Evolutionary conservation across 2,329 filamentous ascomycete genomes (phyloP).

Genomic region (Microthyrium microscopicum): DNA sequence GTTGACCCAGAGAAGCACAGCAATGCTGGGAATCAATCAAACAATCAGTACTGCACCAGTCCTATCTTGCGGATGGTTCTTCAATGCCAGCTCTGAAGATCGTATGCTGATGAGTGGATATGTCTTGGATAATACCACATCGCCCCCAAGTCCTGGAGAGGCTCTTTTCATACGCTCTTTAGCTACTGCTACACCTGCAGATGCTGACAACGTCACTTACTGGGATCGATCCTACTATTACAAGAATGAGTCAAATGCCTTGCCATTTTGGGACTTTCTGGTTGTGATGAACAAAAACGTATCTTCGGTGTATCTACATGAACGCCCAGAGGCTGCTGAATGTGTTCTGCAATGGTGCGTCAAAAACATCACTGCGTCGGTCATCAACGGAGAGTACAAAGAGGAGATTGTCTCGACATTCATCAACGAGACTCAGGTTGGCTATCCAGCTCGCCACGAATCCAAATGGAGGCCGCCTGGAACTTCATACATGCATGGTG

Average conservation of each 20-base stretch:
- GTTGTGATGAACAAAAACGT: too few species aligned
- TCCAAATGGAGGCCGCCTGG: not conserved
- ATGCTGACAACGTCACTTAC: too few species aligned
- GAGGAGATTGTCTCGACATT: constrained; percentile 10
- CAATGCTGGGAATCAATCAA: constrained; percentile 8
- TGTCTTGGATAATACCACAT: not conserved
- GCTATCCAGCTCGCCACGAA: not conserved
- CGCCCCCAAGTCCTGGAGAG: not conserved
- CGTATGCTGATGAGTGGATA: constrained; percentile 8
- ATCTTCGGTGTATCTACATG: constrained; percentile 4
- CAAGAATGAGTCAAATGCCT: too few species aligned
- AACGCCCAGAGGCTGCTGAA: constrained; percentile 1
- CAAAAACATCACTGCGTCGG: constrained; percentile 14
- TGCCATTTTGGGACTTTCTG: not conserved
- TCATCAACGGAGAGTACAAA: constrained; percentile 10
- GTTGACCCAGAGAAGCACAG: not conserved
- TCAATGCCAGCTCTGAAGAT: constrained; percentile 7
- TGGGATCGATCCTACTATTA: too few species aligned
- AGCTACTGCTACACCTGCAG: not conserved
- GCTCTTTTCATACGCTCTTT: constrained; percentile 4
- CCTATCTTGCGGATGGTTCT: constrained; percentile 7
- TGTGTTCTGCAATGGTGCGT: constrained; percentile 14
- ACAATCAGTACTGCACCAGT: constrained; percentile 7
- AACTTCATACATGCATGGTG: not conserved
- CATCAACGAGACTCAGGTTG: constrained; percentile 7